Evolutionary conservation across 2,329 filamentous ascomycete genomes (phyloP).

Genomic region (Immersiporthe knoxdaviesiana): DNA sequence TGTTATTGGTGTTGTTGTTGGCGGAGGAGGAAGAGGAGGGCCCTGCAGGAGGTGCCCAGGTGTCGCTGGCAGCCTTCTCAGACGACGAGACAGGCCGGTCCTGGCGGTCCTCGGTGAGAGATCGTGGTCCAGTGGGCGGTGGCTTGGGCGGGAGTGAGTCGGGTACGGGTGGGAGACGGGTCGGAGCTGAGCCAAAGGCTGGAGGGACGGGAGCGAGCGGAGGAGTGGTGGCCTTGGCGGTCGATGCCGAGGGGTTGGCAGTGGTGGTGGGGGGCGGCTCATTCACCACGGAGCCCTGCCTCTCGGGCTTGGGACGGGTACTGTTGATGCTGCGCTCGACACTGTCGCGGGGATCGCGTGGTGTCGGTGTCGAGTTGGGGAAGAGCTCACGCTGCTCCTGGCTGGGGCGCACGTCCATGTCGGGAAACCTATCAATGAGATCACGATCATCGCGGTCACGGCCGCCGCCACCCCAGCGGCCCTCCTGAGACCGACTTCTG

Average conservation of each 20-base stretch:
- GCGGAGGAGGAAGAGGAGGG: constrained; percentile 38
- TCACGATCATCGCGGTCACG: constrained; percentile 53
- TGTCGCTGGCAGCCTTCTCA: constrained; percentile 44
- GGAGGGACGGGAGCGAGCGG: constrained; percentile 61
- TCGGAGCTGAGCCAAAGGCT: constrained; percentile 60
- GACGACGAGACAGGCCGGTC: constrained; percentile 54
- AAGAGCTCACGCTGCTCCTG: constrained; percentile 58
- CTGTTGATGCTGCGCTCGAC: constrained; percentile 44
- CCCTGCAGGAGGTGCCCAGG: constrained; percentile 44
- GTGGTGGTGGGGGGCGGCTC: no score
- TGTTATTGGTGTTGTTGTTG: no score
- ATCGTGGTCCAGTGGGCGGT: constrained; percentile 58
- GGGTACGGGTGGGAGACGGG: constrained; percentile 44
- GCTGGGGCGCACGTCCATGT: constrained; percentile 42
- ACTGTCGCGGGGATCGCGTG: constrained; percentile 48
- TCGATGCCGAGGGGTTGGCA: constrained; percentile 39
- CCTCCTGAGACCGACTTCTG: constrained; percentile 67
- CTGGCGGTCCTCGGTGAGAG: constrained; percentile 54
- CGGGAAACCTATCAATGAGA: constrained; percentile 41
- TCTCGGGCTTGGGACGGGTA: constrained; percentile 55
- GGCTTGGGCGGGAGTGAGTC: constrained; percentile 40
- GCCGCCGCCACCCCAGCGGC: constrained; percentile 35
- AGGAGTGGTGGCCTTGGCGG: constrained; percentile 57
- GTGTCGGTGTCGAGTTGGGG: constrained; percentile 46
- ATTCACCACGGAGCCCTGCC: constrained; percentile 48